A percentile compares a stretch with the other conserved stretches of the same genome.
These are phyloP conservation scores for Umbelopsis vinacea DNA, from an alignment of 192 early-diverging fungal species.

Conservation along the genomic window DNA sequence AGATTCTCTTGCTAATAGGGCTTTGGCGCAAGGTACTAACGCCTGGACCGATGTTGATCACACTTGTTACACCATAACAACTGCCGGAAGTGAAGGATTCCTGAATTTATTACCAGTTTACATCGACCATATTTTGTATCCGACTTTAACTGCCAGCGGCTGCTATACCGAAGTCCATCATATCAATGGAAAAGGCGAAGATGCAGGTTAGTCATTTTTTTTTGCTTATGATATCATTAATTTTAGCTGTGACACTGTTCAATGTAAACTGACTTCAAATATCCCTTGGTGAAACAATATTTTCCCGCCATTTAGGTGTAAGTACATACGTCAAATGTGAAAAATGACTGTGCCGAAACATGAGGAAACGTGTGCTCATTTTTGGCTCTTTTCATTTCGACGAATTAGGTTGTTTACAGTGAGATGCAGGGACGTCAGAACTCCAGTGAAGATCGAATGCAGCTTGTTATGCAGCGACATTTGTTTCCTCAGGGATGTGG, in stretches of 20 bases:
- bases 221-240: constrained; percentile 7
- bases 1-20: constrained; percentile 63
- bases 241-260: neutral
- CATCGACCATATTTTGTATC: constrained; percentile 67
- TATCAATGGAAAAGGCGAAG: constrained; percentile 65
- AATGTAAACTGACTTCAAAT: constrained; percentile 9
- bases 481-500: constrained; percentile 63
- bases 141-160: constrained; percentile 60
- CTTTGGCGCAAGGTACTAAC: constrained; percentile 65
- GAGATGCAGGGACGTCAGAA: constrained; percentile 71
- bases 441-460: constrained; percentile 43
- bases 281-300: neutral
- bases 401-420: constrained; percentile 55
- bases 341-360: neutral
- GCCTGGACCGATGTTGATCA: constrained; percentile 67
- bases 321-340: neutral
- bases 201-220: constrained; percentile 52
- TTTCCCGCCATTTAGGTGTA: neutral
- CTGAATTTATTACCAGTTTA: constrained; percentile 62
- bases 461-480: constrained; percentile 51
- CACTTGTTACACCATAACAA: constrained; percentile 62
- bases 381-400: neutral
- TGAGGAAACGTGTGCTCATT: neutral
- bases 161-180: constrained; percentile 68
- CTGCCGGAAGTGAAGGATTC: constrained; percentile 63